A percentile compares a stretch with the other conserved stretches of the same genome.
Conservation (phyloP, 495 filamentous ascomycete genomes). For the Amphirosellinia nigrospora region DNA sequence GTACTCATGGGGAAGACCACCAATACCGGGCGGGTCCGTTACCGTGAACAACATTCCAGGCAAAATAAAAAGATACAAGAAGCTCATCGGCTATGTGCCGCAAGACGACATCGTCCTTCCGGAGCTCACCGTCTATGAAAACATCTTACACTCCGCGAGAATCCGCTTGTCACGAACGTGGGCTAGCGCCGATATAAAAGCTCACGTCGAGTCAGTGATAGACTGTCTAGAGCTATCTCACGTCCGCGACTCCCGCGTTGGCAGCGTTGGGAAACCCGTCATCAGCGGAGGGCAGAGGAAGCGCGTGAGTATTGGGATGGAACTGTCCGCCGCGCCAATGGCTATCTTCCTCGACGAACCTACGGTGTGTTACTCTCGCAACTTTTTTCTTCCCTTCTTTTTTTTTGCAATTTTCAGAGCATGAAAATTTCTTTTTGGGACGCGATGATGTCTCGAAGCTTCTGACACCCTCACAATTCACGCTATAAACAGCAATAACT, state of each 20-base stretch:
- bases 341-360: conserved; percentile 71
- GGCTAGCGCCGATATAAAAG: conserved; percentile 44
- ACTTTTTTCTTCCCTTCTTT: too few relatives aligned
- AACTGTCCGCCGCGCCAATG: conserved; percentile 69
- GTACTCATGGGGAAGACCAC: conserved; percentile 58
- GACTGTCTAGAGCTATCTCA: conserved; percentile 52
- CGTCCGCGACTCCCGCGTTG: conserved; percentile 50
- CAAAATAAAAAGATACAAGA: conserved; percentile 55
- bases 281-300: conserved; percentile 59
- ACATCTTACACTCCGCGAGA: conserved; percentile 60
- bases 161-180: conserved; percentile 52
- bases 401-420: too few relatives aligned
- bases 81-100: conserved; percentile 62
- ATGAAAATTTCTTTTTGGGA: too few relatives aligned
- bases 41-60: conserved; percentile 57
- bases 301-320: conserved; percentile 61
- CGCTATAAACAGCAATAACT: too few relatives aligned
- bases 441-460: too few relatives aligned
- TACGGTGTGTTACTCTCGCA: too few relatives aligned
- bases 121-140: conserved; percentile 59
- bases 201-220: conserved; percentile 53
- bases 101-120: conserved; percentile 59
- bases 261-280: conserved; percentile 49
- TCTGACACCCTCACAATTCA: too few relatives aligned
- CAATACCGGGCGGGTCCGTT: conserved; percentile 49